These are phyloP conservation scores for Phytophthora citricola DNA, from an alignment of 352 stramenopile genomes.

Conservation along the genomic window DNA sequence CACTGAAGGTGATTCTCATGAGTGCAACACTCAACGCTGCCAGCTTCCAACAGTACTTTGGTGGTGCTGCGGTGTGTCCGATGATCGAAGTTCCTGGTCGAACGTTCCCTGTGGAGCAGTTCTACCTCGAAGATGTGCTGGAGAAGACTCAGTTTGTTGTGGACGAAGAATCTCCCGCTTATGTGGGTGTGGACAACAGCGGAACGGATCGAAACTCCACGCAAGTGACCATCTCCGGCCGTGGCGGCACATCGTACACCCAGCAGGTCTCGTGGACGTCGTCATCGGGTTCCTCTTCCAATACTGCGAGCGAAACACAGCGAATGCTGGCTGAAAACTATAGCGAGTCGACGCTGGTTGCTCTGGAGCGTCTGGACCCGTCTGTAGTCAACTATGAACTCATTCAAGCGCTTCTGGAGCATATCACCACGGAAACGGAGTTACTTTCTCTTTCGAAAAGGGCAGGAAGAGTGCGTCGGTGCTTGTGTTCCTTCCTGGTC, in stretches of 20 bases:
- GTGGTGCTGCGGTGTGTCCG: constrained; percentile 77
- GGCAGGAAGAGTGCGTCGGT: constrained; percentile 78
- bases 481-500: constrained; percentile 96
- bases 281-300: constrained; percentile 32
- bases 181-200: constrained; percentile 40
- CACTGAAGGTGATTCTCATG: constrained; percentile 97
- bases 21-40: constrained; percentile 96
- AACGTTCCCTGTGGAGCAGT: constrained; percentile 97
- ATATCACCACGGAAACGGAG: constrained; percentile 73
- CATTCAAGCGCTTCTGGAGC: constrained; percentile 89
- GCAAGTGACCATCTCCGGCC: constrained; percentile 67
- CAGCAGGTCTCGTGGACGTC: constrained; percentile 70
- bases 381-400: constrained; percentile 96
- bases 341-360: constrained; percentile 87
- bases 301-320: constrained; percentile 27
- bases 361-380: constrained; percentile 87
- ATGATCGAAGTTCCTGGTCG: constrained; percentile 93
- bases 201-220: constrained; percentile 42
- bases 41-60: constrained; percentile 96
- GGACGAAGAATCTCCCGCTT: constrained; percentile 68
- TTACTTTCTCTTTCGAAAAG: constrained; percentile 33
- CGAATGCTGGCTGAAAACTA: constrained; percentile 62
- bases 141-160: constrained; percentile 89
- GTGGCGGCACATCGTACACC: constrained; percentile 65
- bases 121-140: constrained; percentile 95